Evolutionary conservation across 768 basidiomycete species (phyloP), one percentile per base, ranked within the genome.

Genomic region (Calvatia gigantea): DNA sequence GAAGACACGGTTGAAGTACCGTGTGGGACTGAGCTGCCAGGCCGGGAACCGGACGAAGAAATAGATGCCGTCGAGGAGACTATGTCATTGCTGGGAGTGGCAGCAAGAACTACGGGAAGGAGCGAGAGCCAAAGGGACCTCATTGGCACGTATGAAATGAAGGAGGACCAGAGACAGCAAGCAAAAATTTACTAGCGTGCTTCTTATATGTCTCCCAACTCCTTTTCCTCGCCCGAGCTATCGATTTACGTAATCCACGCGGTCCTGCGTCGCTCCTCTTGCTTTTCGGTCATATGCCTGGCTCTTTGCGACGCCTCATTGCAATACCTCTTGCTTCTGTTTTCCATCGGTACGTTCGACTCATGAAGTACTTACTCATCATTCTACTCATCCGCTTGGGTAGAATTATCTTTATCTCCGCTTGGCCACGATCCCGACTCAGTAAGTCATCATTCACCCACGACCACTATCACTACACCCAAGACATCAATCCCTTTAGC

Each of bases 101-200:
- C 45, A 4, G 54, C 54, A 31, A 56, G 46, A n/a, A 27, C 54
- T 3, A 48, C 17, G 4, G 54, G 54, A 29, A 56, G 54, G 31
- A 56, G 38, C 11, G 54, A 49, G 9, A 56, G 29, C 29, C 28
- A 42, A 7, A 56, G 43, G 11, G 23, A 25, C 54, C 38, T 56
- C 46, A 56, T 56, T 47, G 38, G 48, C 38, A 32, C 38, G 46
- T 28, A 12, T 25, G n/a, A n/a, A 48, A 38, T 39, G 28, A 47
- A 17, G 27, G 15, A 42, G 23, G 29, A 31, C 39, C 27, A n/a
- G 37, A 42, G 46, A 31, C 14, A 27, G 1, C 6, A 9, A 49
- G 29, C 46, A 35, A 27, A 6, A 27, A 17, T 23, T 11, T 32
- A 14, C 52, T 45, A 45, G 43, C 11, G 32, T 27, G 42, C 23